Evolutionary conservation across 2,329 filamentous ascomycete species (phyloP).

Genomic region (Ceratocystis variospora): DNA sequence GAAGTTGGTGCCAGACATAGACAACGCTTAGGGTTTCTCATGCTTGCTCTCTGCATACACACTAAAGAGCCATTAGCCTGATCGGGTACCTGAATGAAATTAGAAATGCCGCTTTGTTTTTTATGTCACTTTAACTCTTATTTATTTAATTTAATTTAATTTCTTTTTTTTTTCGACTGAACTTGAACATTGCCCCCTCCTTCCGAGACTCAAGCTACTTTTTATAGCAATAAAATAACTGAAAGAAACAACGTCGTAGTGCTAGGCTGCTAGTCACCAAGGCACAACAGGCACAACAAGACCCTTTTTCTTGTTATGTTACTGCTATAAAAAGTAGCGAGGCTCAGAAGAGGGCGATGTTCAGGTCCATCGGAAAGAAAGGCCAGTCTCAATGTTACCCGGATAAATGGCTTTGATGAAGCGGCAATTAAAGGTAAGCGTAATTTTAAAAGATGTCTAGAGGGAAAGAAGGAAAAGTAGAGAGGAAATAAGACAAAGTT

Average conservation of each 20-base stretch:
- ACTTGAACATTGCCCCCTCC: not conserved
- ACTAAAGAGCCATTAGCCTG: not conserved
- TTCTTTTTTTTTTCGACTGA: not conserved
- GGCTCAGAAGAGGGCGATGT: too few species aligned
- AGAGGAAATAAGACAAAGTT: not conserved
- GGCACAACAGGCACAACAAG: too few species aligned
- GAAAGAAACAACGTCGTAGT: not conserved
- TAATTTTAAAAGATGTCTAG: not conserved
- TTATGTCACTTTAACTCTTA: not conserved
- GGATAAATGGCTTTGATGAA: not conserved
- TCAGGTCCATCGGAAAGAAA: too few species aligned
- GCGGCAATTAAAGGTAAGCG: not conserved
- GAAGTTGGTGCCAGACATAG: not conserved
- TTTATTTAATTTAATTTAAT: not conserved
- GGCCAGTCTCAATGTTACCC: too few species aligned
- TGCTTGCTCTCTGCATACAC: not conserved
- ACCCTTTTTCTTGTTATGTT: too few species aligned
- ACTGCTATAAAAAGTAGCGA: too few species aligned
- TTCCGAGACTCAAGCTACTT: not conserved
- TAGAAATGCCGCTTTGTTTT: not conserved
- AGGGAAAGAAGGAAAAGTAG: not conserved
- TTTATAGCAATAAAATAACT: not conserved
- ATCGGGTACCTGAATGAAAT: not conserved
- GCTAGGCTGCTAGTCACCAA: too few species aligned
- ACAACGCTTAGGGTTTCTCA: not conserved